Evolutionary conservation across 1,284 basidiomycete genomes (phyloP).

Genomic region (Moesziomyces parantarcticus): DNA sequence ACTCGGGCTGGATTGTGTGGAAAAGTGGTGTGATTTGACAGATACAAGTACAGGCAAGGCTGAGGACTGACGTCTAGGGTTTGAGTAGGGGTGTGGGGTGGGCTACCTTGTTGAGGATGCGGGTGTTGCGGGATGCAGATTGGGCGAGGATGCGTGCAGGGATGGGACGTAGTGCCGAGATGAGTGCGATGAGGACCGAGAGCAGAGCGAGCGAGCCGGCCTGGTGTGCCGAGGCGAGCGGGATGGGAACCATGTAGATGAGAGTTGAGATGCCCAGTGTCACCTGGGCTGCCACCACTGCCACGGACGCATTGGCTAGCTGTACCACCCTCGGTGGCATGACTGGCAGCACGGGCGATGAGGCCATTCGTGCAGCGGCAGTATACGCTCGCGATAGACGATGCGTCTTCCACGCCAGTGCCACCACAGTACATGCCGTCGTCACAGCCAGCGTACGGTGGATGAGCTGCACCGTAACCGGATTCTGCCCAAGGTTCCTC

Average conservation of each 20-base stretch:
- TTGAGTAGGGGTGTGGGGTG: neutral
- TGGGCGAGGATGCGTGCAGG: constrained; percentile 9
- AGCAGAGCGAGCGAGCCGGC: constrained; percentile 90
- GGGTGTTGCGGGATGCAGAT: neutral
- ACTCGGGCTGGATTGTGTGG: too few relatives aligned
- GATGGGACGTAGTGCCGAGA: constrained; percentile 30
- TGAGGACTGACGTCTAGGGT: neutral
- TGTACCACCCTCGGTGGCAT: constrained; percentile 78
- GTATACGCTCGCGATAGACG: constrained; percentile 73
- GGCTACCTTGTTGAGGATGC: constrained; percentile 15
- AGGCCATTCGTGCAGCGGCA: constrained; percentile 1
- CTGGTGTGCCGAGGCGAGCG: constrained; percentile 92
- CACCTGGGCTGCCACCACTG: constrained; percentile 86
- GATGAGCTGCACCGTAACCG: constrained; percentile 96
- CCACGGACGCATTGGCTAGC: constrained; percentile 78
- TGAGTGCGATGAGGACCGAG: constrained; percentile 20
- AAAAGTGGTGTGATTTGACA: neutral
- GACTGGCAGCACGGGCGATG: constrained; percentile 70
- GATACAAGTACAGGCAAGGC: neutral
- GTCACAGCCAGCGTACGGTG: constrained; percentile 83
- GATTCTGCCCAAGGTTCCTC: constrained; percentile 96
- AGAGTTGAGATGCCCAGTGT: constrained; percentile 90
- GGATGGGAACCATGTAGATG: constrained; percentile 91
- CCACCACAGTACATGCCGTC: constrained; percentile 37
- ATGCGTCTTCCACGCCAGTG: constrained; percentile 18